phyloP scores from a whole-genome alignment of 2,329 filamentous ascomycete species.

The Magnaporthales sp. region DNA sequence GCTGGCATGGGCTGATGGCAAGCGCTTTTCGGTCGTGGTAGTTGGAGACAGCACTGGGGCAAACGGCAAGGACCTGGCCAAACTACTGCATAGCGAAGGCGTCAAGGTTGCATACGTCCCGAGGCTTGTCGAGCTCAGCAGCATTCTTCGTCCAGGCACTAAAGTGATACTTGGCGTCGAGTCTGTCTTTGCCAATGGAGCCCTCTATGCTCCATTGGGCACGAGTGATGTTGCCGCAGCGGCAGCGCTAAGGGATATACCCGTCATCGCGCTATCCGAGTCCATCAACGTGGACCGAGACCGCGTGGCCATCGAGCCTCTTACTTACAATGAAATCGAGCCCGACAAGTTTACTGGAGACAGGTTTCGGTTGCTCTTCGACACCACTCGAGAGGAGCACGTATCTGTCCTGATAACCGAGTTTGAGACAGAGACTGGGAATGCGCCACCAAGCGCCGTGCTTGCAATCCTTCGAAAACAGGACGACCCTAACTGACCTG shows the following conservation, averaged over 20 bases:
- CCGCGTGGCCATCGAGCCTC: slow-evolving; percentile 81
- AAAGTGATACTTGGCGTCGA: slow-evolving; percentile 81
- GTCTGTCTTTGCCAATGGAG: slow-evolving; percentile 91
- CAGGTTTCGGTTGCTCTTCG: slow-evolving; percentile 66
- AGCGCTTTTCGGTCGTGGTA: slow-evolving; percentile 73
- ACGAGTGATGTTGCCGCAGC: slow-evolving; percentile 81
- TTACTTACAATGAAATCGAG: slow-evolving; percentile 89
- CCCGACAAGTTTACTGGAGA: slow-evolving; percentile 55
- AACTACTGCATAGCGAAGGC: slow-evolving; percentile 55
- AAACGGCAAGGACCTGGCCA: slow-evolving; percentile 52
- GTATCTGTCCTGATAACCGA: slow-evolving; percentile 88
- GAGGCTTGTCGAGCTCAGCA: slow-evolving; percentile 64
- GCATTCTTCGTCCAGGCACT: slow-evolving; percentile 53
- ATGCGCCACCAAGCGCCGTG: slow-evolving; percentile 76
- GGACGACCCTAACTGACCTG: slow-evolving; percentile 38
- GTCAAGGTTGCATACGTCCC: slow-evolving; percentile 75
- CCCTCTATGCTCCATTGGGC: slow-evolving; percentile 79
- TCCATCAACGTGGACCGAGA: slow-evolving; percentile 87
- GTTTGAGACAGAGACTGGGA: slow-evolving; percentile 85
- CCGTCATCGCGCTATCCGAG: slow-evolving; percentile 85
- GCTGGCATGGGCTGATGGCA: slow-evolving; percentile 60
- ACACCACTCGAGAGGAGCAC: slow-evolving; percentile 81
- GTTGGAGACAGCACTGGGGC: slow-evolving; percentile 60
- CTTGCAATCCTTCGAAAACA: slow-evolving; percentile 52
- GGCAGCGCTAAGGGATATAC: slow-evolving; percentile 65